Evolutionary conservation across 1,139 yeast genomes (phyloP), one percentile per base, ranked within the genome.

Genomic region (Pichia sp.): DNA sequence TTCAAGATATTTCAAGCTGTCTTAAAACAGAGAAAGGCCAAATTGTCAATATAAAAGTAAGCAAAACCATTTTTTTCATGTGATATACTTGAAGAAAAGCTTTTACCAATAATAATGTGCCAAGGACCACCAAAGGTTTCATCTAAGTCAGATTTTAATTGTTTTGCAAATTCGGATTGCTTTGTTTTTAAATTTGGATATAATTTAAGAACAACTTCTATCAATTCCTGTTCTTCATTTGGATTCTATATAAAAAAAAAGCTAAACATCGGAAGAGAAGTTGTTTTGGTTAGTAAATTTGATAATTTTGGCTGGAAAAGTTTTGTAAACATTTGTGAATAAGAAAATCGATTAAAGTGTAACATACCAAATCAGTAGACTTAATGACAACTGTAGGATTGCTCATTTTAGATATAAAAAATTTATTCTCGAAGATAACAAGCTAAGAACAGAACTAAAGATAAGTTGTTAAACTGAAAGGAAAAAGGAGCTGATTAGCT

Each of bases 21-120:
- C 67, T 85, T 89, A 69, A 87, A 92, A 20, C 87, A 72, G 55
- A 92, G 71, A 53, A 89, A 75, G 16, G 97, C 97, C 54, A 80
- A 68, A 38, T 81, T 82, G 25, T 85, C 96, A 49, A 87, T 71
- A 65, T 87, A 89, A 58, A 87, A 86, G 65, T 92, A 90, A 30
- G 85, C 71, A 62, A 92, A 92, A 60, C 76, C 79, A 26, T 95
- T 95, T 51, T 84, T 76, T 58, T 77, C 65, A 61, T 94, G 98
- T 22, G 97, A 87, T 26, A 94, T 96, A 61, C 84, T 89, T 44
- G 94, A 81, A 4, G 97, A 97, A 66, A 92, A 92, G 58, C 85
- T 85, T 63, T 82, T 80, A 29, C 98, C 99, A 43, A 89, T 97
- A 48, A 92, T 79, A 29, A 89, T 94, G 63, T 92, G 97, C 98